Evolutionary conservation across 495 filamentous ascomycete genomes (phyloP).

Genomic region (Aspergillus sclerotioniger): DNA sequence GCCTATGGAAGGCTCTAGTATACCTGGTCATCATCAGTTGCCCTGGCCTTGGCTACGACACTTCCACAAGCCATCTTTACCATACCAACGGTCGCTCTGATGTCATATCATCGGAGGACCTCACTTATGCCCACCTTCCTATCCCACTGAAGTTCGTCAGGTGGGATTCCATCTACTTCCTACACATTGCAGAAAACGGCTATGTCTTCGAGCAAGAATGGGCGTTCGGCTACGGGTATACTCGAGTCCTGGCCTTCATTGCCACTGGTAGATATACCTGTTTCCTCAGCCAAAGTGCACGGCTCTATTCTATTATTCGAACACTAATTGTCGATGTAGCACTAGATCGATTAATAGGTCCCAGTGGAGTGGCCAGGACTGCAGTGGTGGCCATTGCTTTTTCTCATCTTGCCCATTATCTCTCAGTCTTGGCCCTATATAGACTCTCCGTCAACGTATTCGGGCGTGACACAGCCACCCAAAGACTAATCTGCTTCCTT

Average conservation of each 20-base stretch:
- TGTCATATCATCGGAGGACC: constrained; percentile 8
- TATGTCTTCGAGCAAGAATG: constrained; percentile 94
- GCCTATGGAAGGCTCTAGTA: constrained; percentile 72
- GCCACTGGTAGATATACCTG: constrained; percentile 42
- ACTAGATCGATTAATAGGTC: constrained; percentile 24
- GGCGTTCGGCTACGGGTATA: constrained; percentile 79
- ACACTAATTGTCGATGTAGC: constrained; percentile 21
- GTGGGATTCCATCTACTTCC: constrained; percentile 94
- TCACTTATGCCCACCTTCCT: constrained; percentile 20
- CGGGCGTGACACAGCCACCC: constrained; percentile 23
- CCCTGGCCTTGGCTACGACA: constrained; percentile 83
- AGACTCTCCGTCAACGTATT: constrained; percentile 45
- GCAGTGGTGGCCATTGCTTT: constrained; percentile 59
- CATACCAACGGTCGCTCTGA: constrained; percentile 15
- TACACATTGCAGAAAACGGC: constrained; percentile 63
- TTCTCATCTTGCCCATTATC: constrained; percentile 69
- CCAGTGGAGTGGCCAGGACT: constrained; percentile 23
- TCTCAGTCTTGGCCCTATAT: constrained; percentile 71
- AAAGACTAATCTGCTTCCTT: constrained; percentile 56
- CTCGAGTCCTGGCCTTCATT: constrained; percentile 47
- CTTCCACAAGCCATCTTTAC: constrained; percentile 67
- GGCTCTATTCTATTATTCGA: neutral
- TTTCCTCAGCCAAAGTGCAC: neutral
- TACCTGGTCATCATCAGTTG: constrained; percentile 59
- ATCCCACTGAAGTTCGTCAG: constrained; percentile 59